Evolutionary conservation across 1,284 basidiomycete genomes (phyloP).

Genomic region (Tylopilus sp.): DNA sequence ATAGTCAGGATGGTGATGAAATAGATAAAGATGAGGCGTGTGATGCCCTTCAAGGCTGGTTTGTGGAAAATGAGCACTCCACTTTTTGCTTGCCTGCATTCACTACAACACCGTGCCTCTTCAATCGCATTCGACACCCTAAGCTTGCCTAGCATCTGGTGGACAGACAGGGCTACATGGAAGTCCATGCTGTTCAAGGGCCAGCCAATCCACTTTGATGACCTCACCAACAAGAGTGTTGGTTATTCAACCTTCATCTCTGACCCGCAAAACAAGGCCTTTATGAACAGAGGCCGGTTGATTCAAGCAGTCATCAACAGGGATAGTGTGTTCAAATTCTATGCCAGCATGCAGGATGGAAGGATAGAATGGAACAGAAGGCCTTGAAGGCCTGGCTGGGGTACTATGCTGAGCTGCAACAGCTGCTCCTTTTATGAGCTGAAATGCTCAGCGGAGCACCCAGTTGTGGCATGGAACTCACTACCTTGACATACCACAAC

Average conservation of each 20-base stretch:
- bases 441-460: constrained; percentile 38
- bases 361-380: constrained; percentile 21
- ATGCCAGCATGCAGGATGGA: not conserved
- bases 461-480: constrained; percentile 36
- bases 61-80: constrained; percentile 32
- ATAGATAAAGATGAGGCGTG: not conserved
- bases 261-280: constrained; percentile 16
- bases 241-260: constrained; percentile 5
- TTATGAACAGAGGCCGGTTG: not conserved
- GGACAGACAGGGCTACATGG: constrained; percentile 28
- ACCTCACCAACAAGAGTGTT: constrained; percentile 13
- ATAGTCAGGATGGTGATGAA: no score
- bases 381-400: constrained; percentile 27
- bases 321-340: not conserved
- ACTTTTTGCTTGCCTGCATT: constrained; percentile 32
- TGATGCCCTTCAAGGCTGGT: constrained; percentile 19
- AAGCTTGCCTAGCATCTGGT: constrained; percentile 36
- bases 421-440: constrained; percentile 14
- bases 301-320: not conserved
- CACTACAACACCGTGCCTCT: constrained; percentile 36
- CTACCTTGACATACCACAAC: constrained; percentile 29
- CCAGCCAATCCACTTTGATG: constrained; percentile 12
- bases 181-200: constrained; percentile 34
- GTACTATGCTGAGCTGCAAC: constrained; percentile 25
- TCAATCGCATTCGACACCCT: constrained; percentile 27